Evolutionary conservation across 345 rosid genomes (phyloP), one percentile per base, ranked within the genome.

Genomic region (Barbarea vulgaris): DNA sequence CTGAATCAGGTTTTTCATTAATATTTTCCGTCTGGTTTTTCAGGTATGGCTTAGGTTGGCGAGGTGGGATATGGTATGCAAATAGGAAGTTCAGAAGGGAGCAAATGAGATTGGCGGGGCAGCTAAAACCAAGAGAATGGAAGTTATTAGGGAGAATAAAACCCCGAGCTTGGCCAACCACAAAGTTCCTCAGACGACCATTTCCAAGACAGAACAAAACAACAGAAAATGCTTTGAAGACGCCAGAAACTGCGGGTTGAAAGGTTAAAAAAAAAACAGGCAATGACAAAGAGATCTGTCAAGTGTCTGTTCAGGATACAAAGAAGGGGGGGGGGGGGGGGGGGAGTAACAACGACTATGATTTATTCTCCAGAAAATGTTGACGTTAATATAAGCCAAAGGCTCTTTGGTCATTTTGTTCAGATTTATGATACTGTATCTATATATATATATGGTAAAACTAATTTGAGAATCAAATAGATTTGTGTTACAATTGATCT

Each of bases 41-140:
- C 83, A 94, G 98, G 76, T 94, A 94, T 77, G 96, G 87, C 51
- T 82, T 88, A 52, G 98, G 98, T 57, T 94, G 98, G 98, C 81
- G 96, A 74, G 97, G 98, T 53, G 98, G 98, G 76, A 71, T 79
- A 77, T 90, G 98, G 98, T 87, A 88, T 65, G 89, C 96, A 25
- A 89, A 85, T 72, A 86, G 96, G 83, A 88, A 90, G 83, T 83
- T 84, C 63, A 84, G 82, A 81, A 86, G 79, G 77, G 96, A 91
- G 76, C 98, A 94, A 80, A 76, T 90, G 96, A 91, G 90, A 80
- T 62, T 84, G 69, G 58, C 82, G 21, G 96, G 93, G 59, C 98
- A 87, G 79, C 36, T 87, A 34, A 91, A 84, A 61, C 91, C 97
- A 0, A 83, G 79, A 76, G 83, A 83, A 55, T 94, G 91, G 96